A percentile compares a stretch with the other conserved stretches of the same genome.
These are phyloP conservation scores for Mrakiaceae sp. DNA, from an alignment of 1,284 basidiomycete species.

Conservation along the genomic window DNA sequence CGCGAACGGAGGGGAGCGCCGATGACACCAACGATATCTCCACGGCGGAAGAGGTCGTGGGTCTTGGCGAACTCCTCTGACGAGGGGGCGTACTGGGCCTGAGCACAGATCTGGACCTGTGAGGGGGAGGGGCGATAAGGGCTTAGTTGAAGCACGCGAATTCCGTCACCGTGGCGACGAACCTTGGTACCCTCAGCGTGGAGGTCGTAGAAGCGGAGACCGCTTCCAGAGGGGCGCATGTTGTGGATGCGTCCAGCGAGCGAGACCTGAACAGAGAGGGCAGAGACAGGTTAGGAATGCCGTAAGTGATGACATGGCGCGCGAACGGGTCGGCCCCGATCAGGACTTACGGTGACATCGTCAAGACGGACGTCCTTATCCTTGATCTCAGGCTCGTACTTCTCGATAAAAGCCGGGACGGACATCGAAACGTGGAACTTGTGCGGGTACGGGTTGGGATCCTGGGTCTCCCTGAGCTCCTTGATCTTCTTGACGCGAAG, in stretches of 20 bases:
- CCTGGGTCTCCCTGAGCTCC: constrained; percentile 69
- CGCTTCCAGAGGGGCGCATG: constrained; percentile 69
- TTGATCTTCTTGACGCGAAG: constrained; percentile 78
- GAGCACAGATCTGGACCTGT: constrained; percentile 85
- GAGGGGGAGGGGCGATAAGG: not conserved
- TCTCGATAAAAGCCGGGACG: constrained; percentile 63
- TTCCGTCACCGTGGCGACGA: not conserved
- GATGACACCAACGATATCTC: constrained; percentile 88
- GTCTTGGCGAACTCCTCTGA: constrained; percentile 57
- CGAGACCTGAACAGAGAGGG: constrained; percentile 32
- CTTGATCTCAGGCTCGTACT: constrained; percentile 63
- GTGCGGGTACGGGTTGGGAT: constrained; percentile 95
- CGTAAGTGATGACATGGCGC: not conserved
- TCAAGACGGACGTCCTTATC: constrained; percentile 50
- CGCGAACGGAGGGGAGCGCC: constrained; percentile 86
- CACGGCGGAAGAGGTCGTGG: constrained; percentile 83
- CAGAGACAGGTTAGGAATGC: not conserved
- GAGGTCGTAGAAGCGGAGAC: constrained; percentile 91
- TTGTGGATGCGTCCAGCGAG: constrained; percentile 87
- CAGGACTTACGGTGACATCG: constrained; percentile 34
- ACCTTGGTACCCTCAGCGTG: constrained; percentile 78
- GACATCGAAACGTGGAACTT: constrained; percentile 87
- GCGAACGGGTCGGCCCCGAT: not conserved
- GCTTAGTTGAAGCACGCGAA: not conserved
- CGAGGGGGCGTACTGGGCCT: constrained; percentile 66